A percentile compares a stretch with the other conserved stretches of the same genome.
Evolutionary conservation across 257 asterid genomes (phyloP).

Genomic region (Solanum piurae): DNA sequence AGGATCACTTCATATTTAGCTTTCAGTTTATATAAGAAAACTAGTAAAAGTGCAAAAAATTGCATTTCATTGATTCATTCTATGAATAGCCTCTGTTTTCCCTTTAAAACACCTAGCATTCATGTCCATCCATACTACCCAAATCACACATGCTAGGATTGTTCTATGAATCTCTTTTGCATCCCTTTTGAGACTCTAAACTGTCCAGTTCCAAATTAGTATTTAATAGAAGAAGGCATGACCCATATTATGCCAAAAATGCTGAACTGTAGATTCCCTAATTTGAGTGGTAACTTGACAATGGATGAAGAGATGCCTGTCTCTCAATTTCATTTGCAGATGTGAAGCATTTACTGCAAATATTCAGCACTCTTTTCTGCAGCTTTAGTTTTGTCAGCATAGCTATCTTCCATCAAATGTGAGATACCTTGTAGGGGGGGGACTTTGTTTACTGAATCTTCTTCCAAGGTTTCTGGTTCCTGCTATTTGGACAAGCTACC

Average conservation of each 20-base stretch:
- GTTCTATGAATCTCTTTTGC: not conserved
- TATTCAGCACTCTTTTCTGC: not conserved
- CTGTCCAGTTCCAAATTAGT: not conserved
- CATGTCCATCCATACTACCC: not conserved
- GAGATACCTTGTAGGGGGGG: not conserved
- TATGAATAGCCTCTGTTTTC: not conserved
- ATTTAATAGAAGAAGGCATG: not conserved
- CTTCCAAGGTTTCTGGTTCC: not conserved
- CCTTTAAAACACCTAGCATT: not conserved
- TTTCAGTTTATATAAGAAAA: not conserved
- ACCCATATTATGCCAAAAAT: not conserved
- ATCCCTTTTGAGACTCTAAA: not conserved
- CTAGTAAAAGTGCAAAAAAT: not conserved
- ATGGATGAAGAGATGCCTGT: not conserved
- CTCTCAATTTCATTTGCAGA: not conserved
- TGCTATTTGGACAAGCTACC: not conserved
- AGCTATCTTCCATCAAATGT: not conserved
- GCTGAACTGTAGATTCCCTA: not conserved
- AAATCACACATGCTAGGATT: not conserved
- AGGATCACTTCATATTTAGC: not conserved
- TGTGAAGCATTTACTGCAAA: not conserved
- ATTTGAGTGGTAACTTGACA: not conserved
- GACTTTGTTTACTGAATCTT: not conserved
- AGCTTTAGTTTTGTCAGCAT: not conserved
- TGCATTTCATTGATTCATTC: not conserved